A percentile compares a stretch with the other conserved stretches of the same genome.
Evolutionary conservation across 2,329 filamentous ascomycete genomes (phyloP).

Genomic region (Ophiostoma angusticollis): DNA sequence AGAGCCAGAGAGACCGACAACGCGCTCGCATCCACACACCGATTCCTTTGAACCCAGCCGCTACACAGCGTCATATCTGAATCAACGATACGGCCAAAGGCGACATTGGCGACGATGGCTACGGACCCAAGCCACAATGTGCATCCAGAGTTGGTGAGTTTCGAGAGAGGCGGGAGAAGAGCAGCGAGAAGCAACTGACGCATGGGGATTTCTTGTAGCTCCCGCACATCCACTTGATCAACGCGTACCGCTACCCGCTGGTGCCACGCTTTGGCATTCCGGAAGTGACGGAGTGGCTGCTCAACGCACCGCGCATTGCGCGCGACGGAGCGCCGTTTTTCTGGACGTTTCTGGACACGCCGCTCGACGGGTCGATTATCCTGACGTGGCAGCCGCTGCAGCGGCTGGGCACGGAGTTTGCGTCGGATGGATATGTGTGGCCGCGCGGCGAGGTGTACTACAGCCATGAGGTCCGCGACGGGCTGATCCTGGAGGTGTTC

Average conservation of each 20-base stretch:
- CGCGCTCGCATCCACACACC: no score
- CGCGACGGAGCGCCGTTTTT: conserved; percentile 76
- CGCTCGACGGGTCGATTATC: conserved; percentile 68
- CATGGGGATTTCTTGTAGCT: conserved; percentile 38
- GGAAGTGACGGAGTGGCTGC: conserved; percentile 71
- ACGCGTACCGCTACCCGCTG: conserved; percentile 65
- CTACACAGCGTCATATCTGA: no score
- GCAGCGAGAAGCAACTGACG: neutral
- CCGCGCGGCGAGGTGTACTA: conserved; percentile 66
- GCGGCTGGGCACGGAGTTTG: conserved; percentile 58
- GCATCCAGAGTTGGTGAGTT: conserved; percentile 22
- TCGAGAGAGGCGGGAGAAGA: neutral
- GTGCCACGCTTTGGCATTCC: conserved; percentile 58
- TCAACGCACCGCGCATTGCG: conserved; percentile 72
- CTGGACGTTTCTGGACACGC: conserved; percentile 83
- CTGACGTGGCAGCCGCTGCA: conserved; percentile 79
- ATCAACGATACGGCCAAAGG: no score
- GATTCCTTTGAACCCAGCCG: no score
- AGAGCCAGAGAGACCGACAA: no score
- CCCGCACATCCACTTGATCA: conserved; percentile 81
- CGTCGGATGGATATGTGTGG: conserved; percentile 91
- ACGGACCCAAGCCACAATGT: conserved; percentile 24
- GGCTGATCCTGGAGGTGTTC: conserved; percentile 74
- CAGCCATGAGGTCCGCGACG: conserved; percentile 56
- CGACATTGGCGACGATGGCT: conserved; percentile 14